Evolutionary conservation across 768 basidiomycete genomes (phyloP).

Genomic region (Coprinellus aureogranulatus): DNA sequence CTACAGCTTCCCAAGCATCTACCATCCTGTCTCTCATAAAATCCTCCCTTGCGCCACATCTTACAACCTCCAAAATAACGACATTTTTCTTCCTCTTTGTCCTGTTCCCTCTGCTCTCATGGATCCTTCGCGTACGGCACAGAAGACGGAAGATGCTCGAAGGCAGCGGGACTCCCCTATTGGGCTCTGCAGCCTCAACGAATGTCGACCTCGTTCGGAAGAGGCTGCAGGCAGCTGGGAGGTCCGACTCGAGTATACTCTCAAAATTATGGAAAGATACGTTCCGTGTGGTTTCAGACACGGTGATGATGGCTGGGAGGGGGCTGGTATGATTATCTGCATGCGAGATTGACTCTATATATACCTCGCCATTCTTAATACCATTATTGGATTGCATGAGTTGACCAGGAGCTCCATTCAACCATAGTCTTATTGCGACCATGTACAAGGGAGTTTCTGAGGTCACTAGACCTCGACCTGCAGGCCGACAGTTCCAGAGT

Average conservation of each 20-base stretch:
- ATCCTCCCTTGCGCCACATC: constrained; percentile 46
- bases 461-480: too few species aligned
- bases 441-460: too few species aligned
- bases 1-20: constrained; percentile 19
- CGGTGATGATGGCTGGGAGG: constrained; percentile 73
- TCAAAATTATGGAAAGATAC: constrained; percentile 50
- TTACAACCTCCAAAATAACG: constrained; percentile 46
- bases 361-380: too few species aligned
- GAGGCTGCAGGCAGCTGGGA: constrained; percentile 45
- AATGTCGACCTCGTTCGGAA: constrained; percentile 60
- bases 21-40: constrained; percentile 40
- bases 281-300: constrained; percentile 56
- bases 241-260: constrained; percentile 33
- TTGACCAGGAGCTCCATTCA: too few species aligned
- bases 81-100: constrained; percentile 49
- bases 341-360: too few species aligned
- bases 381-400: too few species aligned
- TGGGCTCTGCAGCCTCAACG: constrained; percentile 9
- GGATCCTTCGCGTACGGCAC: constrained; percentile 51
- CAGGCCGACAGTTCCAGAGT: too few species aligned
- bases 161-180: constrained; percentile 13
- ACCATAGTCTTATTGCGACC: too few species aligned
- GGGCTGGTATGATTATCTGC: constrained; percentile 54
- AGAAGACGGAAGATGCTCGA: constrained; percentile 30
- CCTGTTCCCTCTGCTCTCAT: constrained; percentile 43